Evolutionary conservation across 768 basidiomycete genomes (phyloP), one percentile per base, ranked within the genome.

Genomic region (Gelatoporia subvermispora): DNA sequence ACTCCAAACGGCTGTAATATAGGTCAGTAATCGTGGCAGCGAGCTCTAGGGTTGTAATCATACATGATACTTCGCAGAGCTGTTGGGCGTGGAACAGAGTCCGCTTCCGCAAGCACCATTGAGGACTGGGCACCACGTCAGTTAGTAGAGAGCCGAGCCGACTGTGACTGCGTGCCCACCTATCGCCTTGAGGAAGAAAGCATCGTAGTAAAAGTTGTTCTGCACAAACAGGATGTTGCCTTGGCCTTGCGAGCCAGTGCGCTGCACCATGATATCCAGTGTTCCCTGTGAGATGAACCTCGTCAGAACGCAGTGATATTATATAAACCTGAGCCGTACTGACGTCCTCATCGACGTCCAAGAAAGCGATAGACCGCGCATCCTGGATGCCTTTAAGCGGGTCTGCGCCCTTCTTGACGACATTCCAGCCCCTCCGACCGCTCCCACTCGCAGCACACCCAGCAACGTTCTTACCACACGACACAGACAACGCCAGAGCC

Each of bases 161-260:
- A 43, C 23, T 13, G 13, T 8, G 24, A 20, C 28, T 35, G 35
- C 45, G 9, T 20, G 68, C 82, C 38, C 37, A 95, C 94, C 86
- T 37, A 93, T 88, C 2, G 96, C 92, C 62, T 97, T 97, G 45
- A 98, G 74, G 79, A 98, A 99, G 73, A 99, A 99, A 0, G 96
- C 95, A 55, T 99, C 96, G 61, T 93, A 93, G 60, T 95, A 98
- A 60, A 94, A 90, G 65, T 97, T 98, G 61, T 99, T 99, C 68
- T 95, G 93, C 41, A 99, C 72, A 61, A 99, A 95, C 4, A 81
- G 60, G 16, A 90, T 68, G 35, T 76, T 80, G 13, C 85, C 85
- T 38, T 68, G 70, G 2, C 78, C 77, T 44, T 82, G 79, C 3
- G 70, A 68, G 2, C 92, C 93, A 0, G 83, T 81, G 36, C 96